phyloP scores from a whole-genome alignment of 192 early-diverging fungal genomes.

The Backusella sp. region DNA sequence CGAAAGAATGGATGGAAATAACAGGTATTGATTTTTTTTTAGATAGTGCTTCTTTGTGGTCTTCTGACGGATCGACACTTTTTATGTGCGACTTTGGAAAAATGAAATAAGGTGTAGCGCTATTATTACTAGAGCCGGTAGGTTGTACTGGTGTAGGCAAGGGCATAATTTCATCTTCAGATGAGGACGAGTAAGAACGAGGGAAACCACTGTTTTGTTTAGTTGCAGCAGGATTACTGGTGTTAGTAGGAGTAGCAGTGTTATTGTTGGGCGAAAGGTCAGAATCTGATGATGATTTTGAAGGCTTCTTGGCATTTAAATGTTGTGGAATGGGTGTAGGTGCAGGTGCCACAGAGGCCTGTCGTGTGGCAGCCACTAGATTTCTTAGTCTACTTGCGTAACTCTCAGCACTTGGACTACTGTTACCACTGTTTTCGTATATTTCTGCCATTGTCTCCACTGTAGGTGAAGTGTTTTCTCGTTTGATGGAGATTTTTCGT shows the following conservation, averaged over 20 bases:
- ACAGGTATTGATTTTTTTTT: background rate
- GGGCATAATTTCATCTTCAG: background rate
- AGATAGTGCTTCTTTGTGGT: background rate
- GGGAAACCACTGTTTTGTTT: conserved; percentile 2
- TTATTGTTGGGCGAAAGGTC: background rate
- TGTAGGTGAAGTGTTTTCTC: background rate
- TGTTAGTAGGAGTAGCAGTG: background rate
- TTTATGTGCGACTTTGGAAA: conserved; percentile 9
- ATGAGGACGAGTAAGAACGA: background rate
- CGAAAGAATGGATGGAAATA: background rate
- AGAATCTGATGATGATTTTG: conserved; percentile 7
- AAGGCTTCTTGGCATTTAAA: conserved; percentile 12
- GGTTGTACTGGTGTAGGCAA: conserved; percentile 8
- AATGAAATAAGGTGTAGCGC: background rate
- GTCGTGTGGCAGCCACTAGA: conserved; percentile 8
- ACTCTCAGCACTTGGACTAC: background rate
- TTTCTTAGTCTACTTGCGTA: conserved; percentile 13
- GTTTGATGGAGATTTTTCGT: conserved; percentile 3
- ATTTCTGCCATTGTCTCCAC: background rate
- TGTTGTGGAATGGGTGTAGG: conserved; percentile 20
- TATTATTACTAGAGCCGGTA: background rate
- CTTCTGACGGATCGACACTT: background rate
- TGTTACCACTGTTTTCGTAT: background rate
- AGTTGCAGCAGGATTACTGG: background rate
- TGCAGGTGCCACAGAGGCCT: conserved; percentile 8